These are phyloP conservation scores for Botrytis pseudocinerea DNA, from an alignment of 2,329 filamentous ascomycete species.

Conservation along the genomic window DNA sequence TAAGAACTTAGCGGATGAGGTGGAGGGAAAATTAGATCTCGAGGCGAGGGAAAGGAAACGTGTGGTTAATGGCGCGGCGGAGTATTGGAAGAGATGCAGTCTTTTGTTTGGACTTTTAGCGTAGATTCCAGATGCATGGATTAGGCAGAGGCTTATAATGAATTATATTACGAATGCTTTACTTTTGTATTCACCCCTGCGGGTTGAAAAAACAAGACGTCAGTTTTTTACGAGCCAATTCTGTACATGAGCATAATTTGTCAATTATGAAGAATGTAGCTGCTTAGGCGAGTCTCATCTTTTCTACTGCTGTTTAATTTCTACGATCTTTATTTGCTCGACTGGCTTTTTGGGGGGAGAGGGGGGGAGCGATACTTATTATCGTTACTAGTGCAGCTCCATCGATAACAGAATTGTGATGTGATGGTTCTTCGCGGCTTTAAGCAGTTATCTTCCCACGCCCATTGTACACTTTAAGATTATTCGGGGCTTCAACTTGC, in stretches of 20 bases:
- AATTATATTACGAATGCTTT: neutral
- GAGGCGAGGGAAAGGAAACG: conserved; percentile 51
- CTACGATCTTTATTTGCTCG: neutral
- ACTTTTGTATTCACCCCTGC: too few relatives aligned
- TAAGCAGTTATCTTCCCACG: rapidly evolving
- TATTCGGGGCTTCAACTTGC: neutral
- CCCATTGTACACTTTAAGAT: neutral
- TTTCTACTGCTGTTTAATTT: neutral
- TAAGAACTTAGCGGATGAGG: conserved; percentile 46
- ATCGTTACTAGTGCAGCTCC: neutral
- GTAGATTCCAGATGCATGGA: conserved; percentile 21
- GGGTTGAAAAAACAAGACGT: neutral
- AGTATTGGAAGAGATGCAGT: conserved; percentile 82
- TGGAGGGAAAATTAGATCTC: conserved; percentile 50
- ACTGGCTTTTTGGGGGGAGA: too few relatives aligned
- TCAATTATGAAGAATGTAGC: neutral
- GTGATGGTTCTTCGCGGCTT: neutral
- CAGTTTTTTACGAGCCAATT: neutral
- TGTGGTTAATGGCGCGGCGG: conserved; percentile 63
- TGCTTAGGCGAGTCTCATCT: neutral
- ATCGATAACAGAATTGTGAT: neutral
- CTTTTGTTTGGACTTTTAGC: conserved; percentile 78
- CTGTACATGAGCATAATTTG: neutral
- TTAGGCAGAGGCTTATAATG: neutral
- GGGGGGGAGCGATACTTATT: neutral